Base-by-base conservation (phyloP, 2,329 filamentous ascomycete species). In the Pseudogymnoascus sp. region DNA sequence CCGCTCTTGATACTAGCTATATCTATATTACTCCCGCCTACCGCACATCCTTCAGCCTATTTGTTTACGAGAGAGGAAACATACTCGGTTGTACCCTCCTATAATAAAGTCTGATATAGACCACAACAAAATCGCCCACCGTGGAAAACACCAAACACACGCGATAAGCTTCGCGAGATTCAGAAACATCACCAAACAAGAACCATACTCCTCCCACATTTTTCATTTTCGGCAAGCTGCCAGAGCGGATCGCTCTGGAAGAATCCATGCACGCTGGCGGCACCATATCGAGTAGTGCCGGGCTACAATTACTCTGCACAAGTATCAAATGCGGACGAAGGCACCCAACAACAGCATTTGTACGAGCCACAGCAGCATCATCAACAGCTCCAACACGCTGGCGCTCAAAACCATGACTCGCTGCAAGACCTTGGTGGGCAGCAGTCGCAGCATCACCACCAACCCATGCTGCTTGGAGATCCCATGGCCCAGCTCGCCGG, bases 181-280 rank as follows among this genome's bases (percentile, higher is more conserved):
- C 68, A 65, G 68, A 71, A 70, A 68, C 71, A 67, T 66, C 71
- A 72, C 28, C 51, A 57, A 57, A 34, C 68, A 67, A 69, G 65
- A 63, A 65, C 65, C 66, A 70, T 70, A 66, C 69, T 69, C 65
- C 66, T 72, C 69, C 63, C 69, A 65, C 61, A 83, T 75, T 80
- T 84, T 74, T 83, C 83, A 79, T 82, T 77, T 77, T 81, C 83
- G 80, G 84, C 83, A 83, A 81, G 83, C 86, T 86, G 86, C 85
- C 85, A 86, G 86, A 84, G 87, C 86, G 85, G 80, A 79, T 83
- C 82, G 86, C 86, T 89, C 87, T 89, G 86, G 87, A 85, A 85
- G 85, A 83, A 85, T 85, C 85, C 83, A 89, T 89, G 85, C 78
- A 83, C 84, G 80, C 85, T 89, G 85, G 86, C 85, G 82, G 83